Base-by-base conservation (phyloP, 306 rosid genomes). In the Rosa rugosa region DNA sequence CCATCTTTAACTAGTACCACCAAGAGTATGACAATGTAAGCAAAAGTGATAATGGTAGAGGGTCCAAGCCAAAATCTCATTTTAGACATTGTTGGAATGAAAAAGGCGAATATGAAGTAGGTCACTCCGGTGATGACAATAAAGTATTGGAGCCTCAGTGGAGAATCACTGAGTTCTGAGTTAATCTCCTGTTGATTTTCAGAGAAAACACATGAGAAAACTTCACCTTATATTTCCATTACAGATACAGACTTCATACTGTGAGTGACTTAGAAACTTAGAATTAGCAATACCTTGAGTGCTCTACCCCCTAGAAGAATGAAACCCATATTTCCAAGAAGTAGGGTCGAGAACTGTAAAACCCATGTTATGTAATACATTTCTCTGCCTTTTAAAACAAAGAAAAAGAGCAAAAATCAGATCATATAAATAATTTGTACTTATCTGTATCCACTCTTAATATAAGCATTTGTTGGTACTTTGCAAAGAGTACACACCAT, bases 281-380 rank as follows among this genome's bases (percentile, higher is more conserved):
- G 20, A 63, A 6, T 44, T 10, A 13, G 11, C 27, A 69, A 66
- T 77, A 87, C 93, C 87, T 85, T 85, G 4, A 89, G 89, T 59
- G 90, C 90, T 75, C 85, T 83, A 76, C 93, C 93, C 46, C 93
- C 93, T 0, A 89, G 80, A 41, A 89, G 84, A 38, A 89, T 84
- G 79, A 84, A 85, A 62, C 93, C 93, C 93, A 84, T 89, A 25
- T 89, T 87, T 66, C 80, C 88, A 54, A 89, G 88, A 62, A 87
- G 83, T 51, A 89, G 84, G 69, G 88, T 86, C 12, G 82, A 49
- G 74, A 84, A 87, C 70, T 89, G 93, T 34, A 69, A 77, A 80
- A 42, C 72, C 93, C 91, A 89, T 9, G 93, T 89, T 73, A 82
- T 6, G 69, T 77, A 80, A 72, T 82, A 87, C 90, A 87, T 75